A percentile compares a stretch with the other conserved stretches of the same genome.
phyloP scores from a whole-genome alignment of 768 basidiomycete genomes.

The Agrocybe praecox region DNA sequence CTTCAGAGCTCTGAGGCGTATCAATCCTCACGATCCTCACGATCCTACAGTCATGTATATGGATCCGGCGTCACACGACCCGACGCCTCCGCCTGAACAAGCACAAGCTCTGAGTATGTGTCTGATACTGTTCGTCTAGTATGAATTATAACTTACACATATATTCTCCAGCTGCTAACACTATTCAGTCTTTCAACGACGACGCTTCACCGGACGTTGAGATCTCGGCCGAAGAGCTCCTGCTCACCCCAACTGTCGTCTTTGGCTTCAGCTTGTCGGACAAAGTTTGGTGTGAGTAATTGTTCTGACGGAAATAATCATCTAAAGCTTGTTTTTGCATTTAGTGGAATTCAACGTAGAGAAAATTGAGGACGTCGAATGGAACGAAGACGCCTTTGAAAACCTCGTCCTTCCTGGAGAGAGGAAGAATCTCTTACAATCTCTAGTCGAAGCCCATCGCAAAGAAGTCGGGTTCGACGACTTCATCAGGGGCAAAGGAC shows the following conservation, averaged over 20 bases:
- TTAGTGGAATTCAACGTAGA: slow-evolving; percentile 65
- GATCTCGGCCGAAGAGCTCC: slow-evolving; percentile 52
- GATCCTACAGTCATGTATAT: slow-evolving; percentile 23
- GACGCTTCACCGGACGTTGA: slow-evolving; percentile 33
- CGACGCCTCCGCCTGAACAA: too few relatives aligned
- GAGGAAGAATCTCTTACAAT: slow-evolving; percentile 55
- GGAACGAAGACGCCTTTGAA: slow-evolving; percentile 60
- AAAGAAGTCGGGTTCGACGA: slow-evolving; percentile 56
- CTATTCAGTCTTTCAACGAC: slow-evolving; percentile 5
- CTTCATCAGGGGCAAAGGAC: slow-evolving; percentile 66
- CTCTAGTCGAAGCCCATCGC: slow-evolving; percentile 61
- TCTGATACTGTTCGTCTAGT: too few relatives aligned
- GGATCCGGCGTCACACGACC: slow-evolving; percentile 11
- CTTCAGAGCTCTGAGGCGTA: too few relatives aligned
- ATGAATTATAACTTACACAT: too few relatives aligned
- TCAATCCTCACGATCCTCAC: not conserved
- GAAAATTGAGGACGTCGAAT: slow-evolving; percentile 51
- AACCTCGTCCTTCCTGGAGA: slow-evolving; percentile 58
- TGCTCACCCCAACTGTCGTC: slow-evolving; percentile 57
- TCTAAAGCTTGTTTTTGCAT: not conserved
- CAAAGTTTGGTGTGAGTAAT: slow-evolving; percentile 57
- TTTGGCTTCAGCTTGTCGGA: slow-evolving; percentile 65
- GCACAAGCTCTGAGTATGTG: too few relatives aligned
- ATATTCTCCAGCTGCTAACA: not conserved
- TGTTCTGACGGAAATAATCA: not conserved